phyloP scores from a whole-genome alignment of 768 basidiomycete species.

The Symmetrospora coprosmae region DNA sequence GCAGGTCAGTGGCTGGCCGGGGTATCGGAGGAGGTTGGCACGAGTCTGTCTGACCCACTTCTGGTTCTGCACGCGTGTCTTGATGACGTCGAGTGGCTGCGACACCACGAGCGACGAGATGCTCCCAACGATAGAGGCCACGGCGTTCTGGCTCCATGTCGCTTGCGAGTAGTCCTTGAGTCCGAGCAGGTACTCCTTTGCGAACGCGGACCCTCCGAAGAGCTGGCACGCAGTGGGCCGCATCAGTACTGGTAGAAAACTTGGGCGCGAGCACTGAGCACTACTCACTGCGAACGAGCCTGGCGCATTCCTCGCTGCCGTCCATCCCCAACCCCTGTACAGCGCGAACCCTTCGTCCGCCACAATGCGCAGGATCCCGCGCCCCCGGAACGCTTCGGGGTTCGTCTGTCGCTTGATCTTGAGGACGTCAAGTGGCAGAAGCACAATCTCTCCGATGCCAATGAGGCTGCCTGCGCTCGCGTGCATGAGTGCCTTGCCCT shows the following conservation, averaged over 20 bases:
- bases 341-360: conserved; percentile 78
- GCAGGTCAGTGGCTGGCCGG: neutral
- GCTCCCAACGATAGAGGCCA: conserved; percentile 85
- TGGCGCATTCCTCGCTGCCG: conserved; percentile 81
- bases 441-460: conserved; percentile 89
- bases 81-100: conserved; percentile 87
- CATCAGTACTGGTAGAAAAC: neutral
- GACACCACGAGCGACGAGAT: conserved; percentile 90
- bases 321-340: conserved; percentile 98
- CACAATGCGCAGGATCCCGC: conserved; percentile 76
- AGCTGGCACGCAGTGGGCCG: conserved; percentile 45
- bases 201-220: conserved; percentile 86
- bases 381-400: conserved; percentile 92
- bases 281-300: conserved; percentile 75
- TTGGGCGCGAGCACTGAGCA: neutral
- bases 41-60: conserved; percentile 50
- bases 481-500: conserved; percentile 90
- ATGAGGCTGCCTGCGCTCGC: conserved; percentile 70
- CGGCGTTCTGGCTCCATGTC: conserved; percentile 95
- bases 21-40: no score
- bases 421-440: conserved; percentile 89
- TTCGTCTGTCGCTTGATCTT: conserved; percentile 97
- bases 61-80: conserved; percentile 91
- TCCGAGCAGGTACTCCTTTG: conserved; percentile 84
- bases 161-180: conserved; percentile 80